Evolutionary conservation across 257 asterid genomes (phyloP).

Genomic region (Cinchona pubescens): DNA sequence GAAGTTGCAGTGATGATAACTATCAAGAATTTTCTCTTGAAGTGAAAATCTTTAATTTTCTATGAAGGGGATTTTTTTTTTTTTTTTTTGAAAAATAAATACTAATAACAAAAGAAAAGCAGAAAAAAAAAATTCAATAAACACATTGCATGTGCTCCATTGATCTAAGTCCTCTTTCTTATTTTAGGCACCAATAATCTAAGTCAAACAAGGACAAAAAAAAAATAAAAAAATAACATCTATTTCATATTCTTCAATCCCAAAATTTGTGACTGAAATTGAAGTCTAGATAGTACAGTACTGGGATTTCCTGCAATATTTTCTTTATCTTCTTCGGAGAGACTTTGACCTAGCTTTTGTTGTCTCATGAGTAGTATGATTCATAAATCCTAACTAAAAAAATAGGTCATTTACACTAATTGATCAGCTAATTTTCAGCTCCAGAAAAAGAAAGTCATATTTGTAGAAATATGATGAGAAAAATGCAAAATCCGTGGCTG

Average conservation of each 20-base stretch:
- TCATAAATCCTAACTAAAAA: neutral
- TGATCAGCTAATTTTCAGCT: neutral
- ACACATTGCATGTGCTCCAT: neutral
- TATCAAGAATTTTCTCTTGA: neutral
- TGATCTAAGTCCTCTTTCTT: neutral
- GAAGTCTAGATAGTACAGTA: neutral
- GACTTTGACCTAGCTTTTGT: neutral
- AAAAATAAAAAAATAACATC: too few relatives aligned
- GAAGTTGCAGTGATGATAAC: neutral
- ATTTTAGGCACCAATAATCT: neutral
- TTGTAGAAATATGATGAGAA: neutral
- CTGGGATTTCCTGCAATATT: neutral
- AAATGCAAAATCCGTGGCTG: neutral
- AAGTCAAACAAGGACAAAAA: neutral
- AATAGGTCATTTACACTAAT: slow-evolving; percentile 4
- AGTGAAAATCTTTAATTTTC: neutral
- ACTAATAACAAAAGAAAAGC: neutral
- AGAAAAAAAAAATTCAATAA: neutral
- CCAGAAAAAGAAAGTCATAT: neutral
- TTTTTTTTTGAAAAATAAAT: neutral
- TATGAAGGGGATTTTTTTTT: too few relatives aligned
- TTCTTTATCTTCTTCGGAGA: neutral
- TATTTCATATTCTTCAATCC: neutral
- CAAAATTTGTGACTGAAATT: neutral
- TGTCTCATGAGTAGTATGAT: neutral